Evolutionary conservation across 78 protist species (phyloP).

Genomic region (Dictyostelium citrinum): DNA sequence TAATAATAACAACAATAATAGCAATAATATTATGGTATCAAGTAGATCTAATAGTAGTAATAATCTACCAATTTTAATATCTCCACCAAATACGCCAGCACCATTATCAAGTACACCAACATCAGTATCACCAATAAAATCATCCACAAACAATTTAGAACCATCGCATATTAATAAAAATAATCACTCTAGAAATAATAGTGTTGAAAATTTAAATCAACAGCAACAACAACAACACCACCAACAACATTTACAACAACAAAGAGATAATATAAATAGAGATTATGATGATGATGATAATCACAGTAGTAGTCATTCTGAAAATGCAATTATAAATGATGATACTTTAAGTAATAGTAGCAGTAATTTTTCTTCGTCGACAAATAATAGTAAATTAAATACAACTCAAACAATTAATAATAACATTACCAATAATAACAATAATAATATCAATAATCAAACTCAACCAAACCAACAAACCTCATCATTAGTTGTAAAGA

Average conservation of each 20-base stretch:
- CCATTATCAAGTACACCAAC: neutral
- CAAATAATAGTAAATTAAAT: neutral
- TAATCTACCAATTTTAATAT: neutral
- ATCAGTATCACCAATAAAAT: neutral
- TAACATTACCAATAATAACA: neutral
- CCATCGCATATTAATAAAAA: neutral
- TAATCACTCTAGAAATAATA: neutral
- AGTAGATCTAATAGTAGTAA: neutral
- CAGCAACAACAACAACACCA: too few species aligned
- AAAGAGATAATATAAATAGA: neutral
- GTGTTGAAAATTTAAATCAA: neutral
- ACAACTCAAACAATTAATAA: neutral
- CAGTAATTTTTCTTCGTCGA: conserved; percentile 15
- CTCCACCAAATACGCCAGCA: conserved; percentile 8
- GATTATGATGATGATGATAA: conserved; percentile 37
- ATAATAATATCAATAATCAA: neutral
- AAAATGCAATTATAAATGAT: conserved; percentile 15
- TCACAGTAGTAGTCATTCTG: conserved; percentile 37
- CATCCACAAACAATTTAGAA: neutral
- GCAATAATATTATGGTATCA: neutral
- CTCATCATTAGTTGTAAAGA: neutral
- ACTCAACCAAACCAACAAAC: neutral
- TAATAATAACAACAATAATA: neutral
- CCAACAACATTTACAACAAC: too few species aligned
- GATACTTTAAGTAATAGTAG: conserved; percentile 16